A percentile compares a stretch with the other conserved stretches of the same genome.
phyloP scores from a whole-genome alignment of 176 grass and related monocot species.

The Alloteropsis semialata region DNA sequence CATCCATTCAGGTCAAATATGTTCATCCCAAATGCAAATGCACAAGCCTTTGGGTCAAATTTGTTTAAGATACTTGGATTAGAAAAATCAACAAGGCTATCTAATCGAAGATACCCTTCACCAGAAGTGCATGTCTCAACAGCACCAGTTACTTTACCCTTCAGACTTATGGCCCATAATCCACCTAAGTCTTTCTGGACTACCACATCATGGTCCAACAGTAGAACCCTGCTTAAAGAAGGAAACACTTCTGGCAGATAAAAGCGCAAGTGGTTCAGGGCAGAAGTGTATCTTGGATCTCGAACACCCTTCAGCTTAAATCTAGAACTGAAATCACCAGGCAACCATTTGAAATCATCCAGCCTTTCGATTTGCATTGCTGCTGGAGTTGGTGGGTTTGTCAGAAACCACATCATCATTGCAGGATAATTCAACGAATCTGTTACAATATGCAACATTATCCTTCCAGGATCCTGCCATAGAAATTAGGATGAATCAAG shows the following conservation, averaged over 20 bases:
- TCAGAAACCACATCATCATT: conserved; percentile 86
- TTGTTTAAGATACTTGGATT: conserved; percentile 39
- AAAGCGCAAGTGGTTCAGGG: conserved; percentile 81
- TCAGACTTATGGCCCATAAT: conserved; percentile 70
- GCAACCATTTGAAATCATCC: conserved; percentile 59
- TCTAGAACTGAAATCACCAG: conserved; percentile 59
- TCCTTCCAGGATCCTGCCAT: conserved; percentile 65
- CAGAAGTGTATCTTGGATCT: conserved; percentile 71
- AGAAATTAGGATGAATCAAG: conserved; percentile 21
- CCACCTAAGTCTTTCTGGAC: conserved; percentile 60
- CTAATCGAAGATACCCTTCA: conserved; percentile 40
- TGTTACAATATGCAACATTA: conserved; percentile 83
- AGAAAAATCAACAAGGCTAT: conserved; percentile 70
- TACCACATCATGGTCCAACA: conserved; percentile 93
- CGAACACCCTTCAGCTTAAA: conserved; percentile 49
- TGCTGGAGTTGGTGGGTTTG: conserved; percentile 59
- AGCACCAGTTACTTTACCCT: conserved; percentile 67
- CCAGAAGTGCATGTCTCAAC: conserved; percentile 51
- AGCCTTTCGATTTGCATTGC: conserved; percentile 53
- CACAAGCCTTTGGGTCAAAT: conserved; percentile 68
- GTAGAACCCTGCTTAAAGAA: conserved; percentile 68
- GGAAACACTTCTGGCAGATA: conserved; percentile 92
- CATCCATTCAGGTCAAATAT: conserved; percentile 80
- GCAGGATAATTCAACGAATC: conserved; percentile 86
- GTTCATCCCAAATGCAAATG: conserved; percentile 80